Evolutionary conservation across 2,329 filamentous ascomycete genomes (phyloP).

Genomic region (Penicillium crustosum): DNA sequence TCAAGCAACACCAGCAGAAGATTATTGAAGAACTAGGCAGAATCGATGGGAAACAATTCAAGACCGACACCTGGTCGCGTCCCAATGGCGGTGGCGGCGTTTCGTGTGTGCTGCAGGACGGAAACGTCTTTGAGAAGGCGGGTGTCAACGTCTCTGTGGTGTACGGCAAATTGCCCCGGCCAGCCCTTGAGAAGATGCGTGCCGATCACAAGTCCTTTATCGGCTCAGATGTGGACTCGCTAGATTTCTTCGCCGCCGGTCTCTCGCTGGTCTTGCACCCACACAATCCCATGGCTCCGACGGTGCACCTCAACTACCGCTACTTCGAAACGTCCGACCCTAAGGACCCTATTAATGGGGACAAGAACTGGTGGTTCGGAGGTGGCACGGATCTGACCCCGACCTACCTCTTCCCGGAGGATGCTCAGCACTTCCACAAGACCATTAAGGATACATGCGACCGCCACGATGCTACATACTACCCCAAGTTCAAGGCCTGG

Average conservation of each 20-base stretch:
- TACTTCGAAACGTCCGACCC: slow-evolving; percentile 95
- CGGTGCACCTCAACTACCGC: slow-evolving; percentile 95
- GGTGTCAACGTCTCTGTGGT: slow-evolving; percentile 94
- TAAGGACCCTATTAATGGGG: slow-evolving; percentile 65
- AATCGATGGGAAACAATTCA: slow-evolving; percentile 80
- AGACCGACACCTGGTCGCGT: slow-evolving; percentile 80
- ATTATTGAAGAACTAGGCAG: slow-evolving; percentile 82
- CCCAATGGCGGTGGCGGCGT: slow-evolving; percentile 89
- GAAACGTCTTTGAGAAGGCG: slow-evolving; percentile 96
- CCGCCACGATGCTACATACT: slow-evolving; percentile 87
- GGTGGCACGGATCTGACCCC: slow-evolving; percentile 93
- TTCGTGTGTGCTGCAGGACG: slow-evolving; percentile 91
- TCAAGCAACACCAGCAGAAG: slow-evolving; percentile 85
- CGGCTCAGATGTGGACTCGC: slow-evolving; percentile 69
- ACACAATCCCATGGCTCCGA: slow-evolving; percentile 93
- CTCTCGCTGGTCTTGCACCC: slow-evolving; percentile 92
- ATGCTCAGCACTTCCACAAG: slow-evolving; percentile 94
- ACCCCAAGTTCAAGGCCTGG: slow-evolving; percentile 94
- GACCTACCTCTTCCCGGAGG: slow-evolving; percentile 92
- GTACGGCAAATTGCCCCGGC: slow-evolving; percentile 82
- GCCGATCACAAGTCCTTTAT: slow-evolving; percentile 90
- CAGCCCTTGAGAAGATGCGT: slow-evolving; percentile 89
- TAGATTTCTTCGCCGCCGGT: slow-evolving; percentile 94
- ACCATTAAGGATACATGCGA: slow-evolving; percentile 92
- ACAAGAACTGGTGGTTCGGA: slow-evolving; percentile 94